Evolutionary conservation across 2,329 filamentous ascomycete genomes (phyloP), one percentile per base, ranked within the genome.

Genomic region (Apiospora kogelbergensis): DNA sequence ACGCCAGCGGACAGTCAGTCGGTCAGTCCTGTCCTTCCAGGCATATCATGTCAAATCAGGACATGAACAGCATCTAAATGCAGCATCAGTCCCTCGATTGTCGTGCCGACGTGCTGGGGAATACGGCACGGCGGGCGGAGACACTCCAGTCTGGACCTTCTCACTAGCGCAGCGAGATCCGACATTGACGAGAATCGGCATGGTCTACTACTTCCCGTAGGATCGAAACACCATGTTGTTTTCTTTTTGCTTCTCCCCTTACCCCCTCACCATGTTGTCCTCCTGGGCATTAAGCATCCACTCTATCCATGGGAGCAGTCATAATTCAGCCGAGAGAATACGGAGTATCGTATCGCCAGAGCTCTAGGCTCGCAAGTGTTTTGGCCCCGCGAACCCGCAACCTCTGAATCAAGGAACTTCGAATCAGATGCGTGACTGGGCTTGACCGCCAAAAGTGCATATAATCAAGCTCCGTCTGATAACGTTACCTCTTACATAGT

Each of bases 391-490:
- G 53, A 60, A 17, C 53, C 53, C 30, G 53, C 53, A 37, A 33
- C 26, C 30, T 37, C 30, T 60, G 53, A 60, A 60, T 60, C 53
- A 60, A 60, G 53, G 53, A 60, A 60, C 17, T 37, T 60, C 30
- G 2, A 57, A 60, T 60, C 53, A 60, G 53, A 26, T 60, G 53
- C 20, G 53, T n/a, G 53, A 26, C 53, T 60, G 17, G 20, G 53
- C 53, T 60, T 60, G 53, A 60, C 53, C 53, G 53, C 53, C 53
- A 37, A 60, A 60, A 37, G 26, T 5, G 53, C 53, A 60, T n/a
- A 37, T 13, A 26, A 37, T 37, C 53, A 60, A 60, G 17, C 53
- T 60, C 53, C 53, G 30, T 60, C 30, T 60, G 37, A 37, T 37
- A 6, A 13, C n/a, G 37, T 37, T 60, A 60, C 53, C n/a, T 60